A percentile compares a stretch with the other conserved stretches of the same genome.
Evolutionary conservation across 2,329 filamentous ascomycete species (phyloP).

Genomic region (Chaetomiaceae sp.): DNA sequence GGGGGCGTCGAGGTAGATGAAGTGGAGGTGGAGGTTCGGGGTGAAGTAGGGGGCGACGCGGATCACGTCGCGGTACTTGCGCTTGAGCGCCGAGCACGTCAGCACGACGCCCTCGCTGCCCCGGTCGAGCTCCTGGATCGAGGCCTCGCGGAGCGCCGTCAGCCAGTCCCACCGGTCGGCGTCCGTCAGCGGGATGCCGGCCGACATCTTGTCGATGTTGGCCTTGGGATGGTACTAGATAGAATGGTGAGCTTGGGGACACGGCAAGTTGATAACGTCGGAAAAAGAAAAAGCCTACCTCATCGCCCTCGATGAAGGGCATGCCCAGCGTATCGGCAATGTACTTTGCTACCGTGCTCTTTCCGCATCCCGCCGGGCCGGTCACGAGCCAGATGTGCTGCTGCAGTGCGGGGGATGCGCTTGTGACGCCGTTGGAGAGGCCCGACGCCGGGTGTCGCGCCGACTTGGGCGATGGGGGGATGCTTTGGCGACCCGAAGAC

Average conservation of each 20-base stretch:
- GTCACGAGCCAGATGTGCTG: conserved; percentile 79
- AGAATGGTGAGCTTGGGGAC: background rate
- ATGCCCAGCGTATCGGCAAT: conserved; percentile 58
- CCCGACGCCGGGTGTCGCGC: conserved; percentile 18
- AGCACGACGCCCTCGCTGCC: conserved; percentile 76
- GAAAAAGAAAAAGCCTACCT: conserved; percentile 47
- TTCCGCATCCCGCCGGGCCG: conserved; percentile 73
- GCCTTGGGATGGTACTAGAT: conserved; percentile 65
- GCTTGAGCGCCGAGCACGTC: conserved; percentile 93
- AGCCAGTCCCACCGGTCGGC: conserved; percentile 98
- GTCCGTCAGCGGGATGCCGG: conserved; percentile 79
- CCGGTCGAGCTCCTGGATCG: conserved; percentile 49
- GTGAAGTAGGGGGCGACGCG: conserved; percentile 73
- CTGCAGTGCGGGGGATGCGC: conserved; percentile 30
- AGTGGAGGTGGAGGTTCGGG: conserved; percentile 73
- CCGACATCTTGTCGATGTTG: conserved; percentile 89
- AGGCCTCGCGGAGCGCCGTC: conserved; percentile 66
- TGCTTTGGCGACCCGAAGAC: conserved; percentile 25
- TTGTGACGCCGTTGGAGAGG: conserved; percentile 25
- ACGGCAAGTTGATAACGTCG: no score
- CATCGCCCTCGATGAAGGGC: conserved; percentile 73
- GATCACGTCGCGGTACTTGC: conserved; percentile 93
- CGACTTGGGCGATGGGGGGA: conserved; percentile 29
- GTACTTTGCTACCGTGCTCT: conserved; percentile 67
- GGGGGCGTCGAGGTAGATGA: conserved; percentile 80